Evolutionary conservation across 495 filamentous ascomycete species (phyloP), one percentile per base, ranked within the genome.

Genomic region (Emericellopsis terricola): DNA sequence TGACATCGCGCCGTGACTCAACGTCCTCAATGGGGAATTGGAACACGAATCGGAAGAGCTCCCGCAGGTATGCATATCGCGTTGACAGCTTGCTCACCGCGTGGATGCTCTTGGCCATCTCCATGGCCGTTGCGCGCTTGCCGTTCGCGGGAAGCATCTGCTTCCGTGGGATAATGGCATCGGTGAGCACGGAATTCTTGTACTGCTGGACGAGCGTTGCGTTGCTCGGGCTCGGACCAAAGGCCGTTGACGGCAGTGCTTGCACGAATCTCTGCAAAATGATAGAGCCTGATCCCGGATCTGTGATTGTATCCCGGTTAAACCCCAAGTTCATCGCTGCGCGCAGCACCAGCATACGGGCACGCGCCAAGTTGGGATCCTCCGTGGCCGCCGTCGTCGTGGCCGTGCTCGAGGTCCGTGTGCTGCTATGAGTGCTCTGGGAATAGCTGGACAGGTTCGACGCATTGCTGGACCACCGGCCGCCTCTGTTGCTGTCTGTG

Each of bases 31-130:
- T 46, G 36, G 76, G 71, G 47, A 82, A 81, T 0, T 84, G 82
- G 54, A 87, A 85, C 2, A 92, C 82, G n/a, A 84, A 58, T 30
- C 71, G 65, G 56, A 76, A 92, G 8, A 94, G 55, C 50, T 92
- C 85, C 15, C 67, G 64, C 40, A 92, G 54, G 68, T 81, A 92
- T 14, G 57, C 57, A 49, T 84, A 80, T 38, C 72, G 67, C 19
- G 41, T 37, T 0, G 57, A 55, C 13, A 51, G 47, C 16, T 49
- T 34, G 29, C 68, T 63, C 72, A 89, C 81, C 62, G 77, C 75
- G 29, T 61, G 59, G 10, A 89, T 76, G 30, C 75, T 79, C 46
- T 73, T 73, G 9, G 78, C 78, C 28, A 91, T 68, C 40, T 92
- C 81, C 15, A 56, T 48, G 0, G 81, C 81, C 21, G 59, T 62